Evolutionary conservation across 306 rosid genomes (phyloP).

Genomic region (Vigna trinervia): DNA sequence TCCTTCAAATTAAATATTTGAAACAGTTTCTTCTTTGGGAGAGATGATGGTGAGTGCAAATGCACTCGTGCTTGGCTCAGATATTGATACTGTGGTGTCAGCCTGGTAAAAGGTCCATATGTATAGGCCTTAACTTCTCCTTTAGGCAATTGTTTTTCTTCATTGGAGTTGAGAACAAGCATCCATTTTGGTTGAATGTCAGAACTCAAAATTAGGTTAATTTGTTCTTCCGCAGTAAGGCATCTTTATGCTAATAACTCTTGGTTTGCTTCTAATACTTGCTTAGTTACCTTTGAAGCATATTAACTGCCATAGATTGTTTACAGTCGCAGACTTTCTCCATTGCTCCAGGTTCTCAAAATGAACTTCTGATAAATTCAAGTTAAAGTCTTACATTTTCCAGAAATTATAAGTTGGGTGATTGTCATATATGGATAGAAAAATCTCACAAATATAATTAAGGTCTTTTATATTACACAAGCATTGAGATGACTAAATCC

Average conservation of each 20-base stretch:
- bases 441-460: too few species aligned
- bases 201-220: background rate
- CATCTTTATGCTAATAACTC: conserved; percentile 21
- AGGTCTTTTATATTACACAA: background rate
- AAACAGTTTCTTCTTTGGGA: too few species aligned
- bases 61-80: too few species aligned
- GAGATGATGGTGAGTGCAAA: too few species aligned
- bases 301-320: background rate
- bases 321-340: too few species aligned
- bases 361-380: too few species aligned
- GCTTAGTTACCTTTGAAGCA: background rate
- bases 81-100: background rate
- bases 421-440: too few species aligned
- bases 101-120: background rate
- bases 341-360: too few species aligned
- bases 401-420: too few species aligned
- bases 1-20: too few species aligned
- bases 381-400: too few species aligned
- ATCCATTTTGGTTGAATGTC: conserved; percentile 45
- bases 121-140: conserved; percentile 9
- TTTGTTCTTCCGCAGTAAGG: background rate
- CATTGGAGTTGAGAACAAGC: conserved; percentile 41
- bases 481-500: background rate
- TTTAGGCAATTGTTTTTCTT: conserved; percentile 15
- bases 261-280: background rate